Conservation (phyloP, 495 filamentous ascomycete genomes). For the Hypoxylon subgilvum region DNA sequence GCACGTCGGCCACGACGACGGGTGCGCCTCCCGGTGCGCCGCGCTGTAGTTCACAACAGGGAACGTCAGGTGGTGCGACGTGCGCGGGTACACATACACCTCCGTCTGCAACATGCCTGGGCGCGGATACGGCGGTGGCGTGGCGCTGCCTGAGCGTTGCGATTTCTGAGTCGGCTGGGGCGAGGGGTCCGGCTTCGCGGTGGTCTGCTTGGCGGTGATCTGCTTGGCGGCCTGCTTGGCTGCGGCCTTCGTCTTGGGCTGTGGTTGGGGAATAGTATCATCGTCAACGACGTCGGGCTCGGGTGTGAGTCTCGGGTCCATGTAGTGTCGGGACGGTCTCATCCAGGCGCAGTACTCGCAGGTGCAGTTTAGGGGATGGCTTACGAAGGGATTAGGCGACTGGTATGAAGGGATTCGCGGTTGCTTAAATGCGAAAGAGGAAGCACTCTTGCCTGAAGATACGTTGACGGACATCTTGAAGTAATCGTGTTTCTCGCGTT, state of each 20-base stretch:
- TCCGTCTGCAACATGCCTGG: slow-evolving; percentile 12
- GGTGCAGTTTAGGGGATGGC: slow-evolving; percentile 1
- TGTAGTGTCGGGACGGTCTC: background rate
- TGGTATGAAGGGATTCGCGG: background rate
- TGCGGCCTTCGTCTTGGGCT: too few relatives aligned
- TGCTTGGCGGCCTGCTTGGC: too few relatives aligned
- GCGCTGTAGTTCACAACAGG: slow-evolving; percentile 36
- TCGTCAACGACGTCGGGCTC: background rate
- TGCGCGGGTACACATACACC: slow-evolving; percentile 30
- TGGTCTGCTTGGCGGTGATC: too few relatives aligned
- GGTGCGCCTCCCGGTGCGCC: background rate
- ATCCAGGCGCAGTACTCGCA: slow-evolving; percentile 5
- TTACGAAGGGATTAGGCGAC: background rate
- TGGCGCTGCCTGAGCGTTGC: background rate
- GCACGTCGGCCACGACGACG: slow-evolving; percentile 7
- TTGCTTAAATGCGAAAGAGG: background rate
- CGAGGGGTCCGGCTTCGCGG: too few relatives aligned
- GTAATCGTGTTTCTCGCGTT: background rate
- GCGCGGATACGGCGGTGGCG: background rate
- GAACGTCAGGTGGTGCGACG: slow-evolving; percentile 27
- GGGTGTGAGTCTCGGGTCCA: background rate
- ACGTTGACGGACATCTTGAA: too few relatives aligned
- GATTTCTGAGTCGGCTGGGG: too few relatives aligned
- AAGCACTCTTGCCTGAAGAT: background rate
- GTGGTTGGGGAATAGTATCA: too few relatives aligned